A percentile compares a stretch with the other conserved stretches of the same genome.
Conservation (phyloP, 768 basidiomycete genomes). For the Sporobolomyces roseus region DNA sequence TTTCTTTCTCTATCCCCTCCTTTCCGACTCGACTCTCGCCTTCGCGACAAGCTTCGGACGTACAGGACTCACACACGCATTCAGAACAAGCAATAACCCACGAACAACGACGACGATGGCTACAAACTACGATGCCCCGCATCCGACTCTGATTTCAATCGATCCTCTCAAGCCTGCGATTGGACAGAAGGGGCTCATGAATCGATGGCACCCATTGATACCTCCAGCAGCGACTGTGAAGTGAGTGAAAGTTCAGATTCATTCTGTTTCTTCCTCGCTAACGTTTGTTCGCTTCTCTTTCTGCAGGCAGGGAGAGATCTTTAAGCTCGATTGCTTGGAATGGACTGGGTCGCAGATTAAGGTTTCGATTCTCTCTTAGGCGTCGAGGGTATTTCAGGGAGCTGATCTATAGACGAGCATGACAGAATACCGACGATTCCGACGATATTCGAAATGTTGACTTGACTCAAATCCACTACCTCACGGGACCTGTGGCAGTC, state of each 20-base stretch:
- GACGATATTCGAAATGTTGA: constrained; percentile 68
- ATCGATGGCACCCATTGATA: constrained; percentile 55
- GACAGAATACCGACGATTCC: constrained; percentile 42
- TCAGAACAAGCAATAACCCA: too few relatives aligned
- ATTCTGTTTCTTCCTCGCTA: background rate
- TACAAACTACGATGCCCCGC: constrained; percentile 40
- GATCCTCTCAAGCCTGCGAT: constrained; percentile 63
- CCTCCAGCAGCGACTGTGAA: constrained; percentile 62
- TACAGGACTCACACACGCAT: too few relatives aligned
- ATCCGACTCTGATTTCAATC: constrained; percentile 62
- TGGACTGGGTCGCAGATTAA: constrained; percentile 68
- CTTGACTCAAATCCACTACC: constrained; percentile 64
- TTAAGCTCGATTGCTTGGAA: constrained; percentile 61
- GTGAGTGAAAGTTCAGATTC: constrained; percentile 53
- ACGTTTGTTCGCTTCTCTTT: background rate
- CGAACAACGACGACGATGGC: too few relatives aligned
- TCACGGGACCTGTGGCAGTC: constrained; percentile 71
- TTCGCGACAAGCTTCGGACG: too few relatives aligned
- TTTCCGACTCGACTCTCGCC: too few relatives aligned
- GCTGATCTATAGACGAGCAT: too few relatives aligned
- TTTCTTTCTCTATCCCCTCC: too few relatives aligned
- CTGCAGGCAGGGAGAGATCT: constrained; percentile 53
- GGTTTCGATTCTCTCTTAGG: too few relatives aligned
- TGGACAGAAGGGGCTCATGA: constrained; percentile 57
- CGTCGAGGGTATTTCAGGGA: too few relatives aligned